These are phyloP conservation scores for Kluyveromyces nonfermentans DNA, from an alignment of 805 yeast species.

Conservation along the genomic window DNA sequence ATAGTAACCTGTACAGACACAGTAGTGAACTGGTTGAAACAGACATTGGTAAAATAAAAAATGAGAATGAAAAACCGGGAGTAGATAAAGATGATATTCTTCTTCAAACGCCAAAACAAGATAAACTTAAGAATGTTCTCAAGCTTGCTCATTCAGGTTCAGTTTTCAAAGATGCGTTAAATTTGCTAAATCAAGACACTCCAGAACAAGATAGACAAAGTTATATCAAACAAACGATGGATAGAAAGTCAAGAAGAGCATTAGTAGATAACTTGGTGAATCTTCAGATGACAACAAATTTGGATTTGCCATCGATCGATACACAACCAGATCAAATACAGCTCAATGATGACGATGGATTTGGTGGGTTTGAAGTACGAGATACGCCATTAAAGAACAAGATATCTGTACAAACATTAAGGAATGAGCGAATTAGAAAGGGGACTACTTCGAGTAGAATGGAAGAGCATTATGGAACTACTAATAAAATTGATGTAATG, in stretches of 20 bases:
- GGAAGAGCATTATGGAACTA: not conserved
- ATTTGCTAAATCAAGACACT: not conserved
- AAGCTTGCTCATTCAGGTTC: not conserved
- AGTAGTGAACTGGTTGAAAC: too few relatives aligned
- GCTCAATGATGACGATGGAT: not conserved
- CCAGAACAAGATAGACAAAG: conserved; percentile 1
- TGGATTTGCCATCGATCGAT: not conserved
- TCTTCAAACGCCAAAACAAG: not conserved
- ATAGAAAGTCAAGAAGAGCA: not conserved
- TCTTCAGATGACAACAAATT: not conserved
- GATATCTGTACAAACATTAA: conserved; percentile 1
- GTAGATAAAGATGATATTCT: not conserved
- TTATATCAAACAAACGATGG: not conserved
- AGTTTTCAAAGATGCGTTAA: not conserved
- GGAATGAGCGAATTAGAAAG: conserved; percentile 6
- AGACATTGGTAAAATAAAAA: not conserved
- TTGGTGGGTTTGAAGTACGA: not conserved
- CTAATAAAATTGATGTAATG: not conserved
- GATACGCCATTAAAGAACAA: conserved; percentile 7
- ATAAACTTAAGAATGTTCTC: not conserved
- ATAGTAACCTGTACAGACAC: not conserved
- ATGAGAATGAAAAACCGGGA: not conserved
- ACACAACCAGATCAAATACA: conserved; percentile 1
- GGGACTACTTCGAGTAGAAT: not conserved
- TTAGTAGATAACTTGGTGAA: not conserved